Evolutionary conservation across 331 rosid genomes (phyloP).

Genomic region (Pyrus hybrid): DNA sequence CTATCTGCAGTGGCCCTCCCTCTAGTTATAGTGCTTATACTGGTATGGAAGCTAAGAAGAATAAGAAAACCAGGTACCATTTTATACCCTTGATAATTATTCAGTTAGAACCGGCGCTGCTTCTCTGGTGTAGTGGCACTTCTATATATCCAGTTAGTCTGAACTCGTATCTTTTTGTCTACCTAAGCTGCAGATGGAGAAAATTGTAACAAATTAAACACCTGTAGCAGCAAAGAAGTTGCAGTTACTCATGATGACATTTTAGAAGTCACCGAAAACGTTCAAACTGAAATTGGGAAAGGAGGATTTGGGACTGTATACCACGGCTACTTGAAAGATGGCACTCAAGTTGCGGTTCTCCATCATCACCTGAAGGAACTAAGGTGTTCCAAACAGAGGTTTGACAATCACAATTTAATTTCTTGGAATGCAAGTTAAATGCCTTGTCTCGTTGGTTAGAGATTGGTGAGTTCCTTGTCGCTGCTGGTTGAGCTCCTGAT

Average conservation of each 20-base stretch:
- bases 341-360: constrained; percentile 60
- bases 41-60: constrained; percentile 32
- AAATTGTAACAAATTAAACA: not conserved
- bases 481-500: constrained; percentile 53
- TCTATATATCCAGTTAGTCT: too few species aligned
- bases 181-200: constrained; percentile 21
- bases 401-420: not conserved
- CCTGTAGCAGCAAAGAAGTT: too few species aligned
- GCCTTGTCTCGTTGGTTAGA: not conserved
- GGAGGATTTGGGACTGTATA: constrained; percentile 73
- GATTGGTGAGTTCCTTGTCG: not conserved
- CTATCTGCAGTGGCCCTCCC: constrained; percentile 23
- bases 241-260: too few species aligned
- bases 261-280: not conserved
- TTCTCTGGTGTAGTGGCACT: too few species aligned
- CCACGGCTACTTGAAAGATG: constrained; percentile 40
- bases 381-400: constrained; percentile 74
- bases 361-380: constrained; percentile 67
- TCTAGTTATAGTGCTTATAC: constrained; percentile 6
- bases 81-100: not conserved
- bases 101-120: not conserved
- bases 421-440: not conserved
- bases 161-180: not conserved
- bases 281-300: constrained; percentile 41
- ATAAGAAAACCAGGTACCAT: constrained; percentile 30